Percentiles rank a stretch among this genome's conserved stretches.
Conservation (phyloP, 2,329 filamentous ascomycete genomes). For the Allantophomopsis cytisporea region DNA sequence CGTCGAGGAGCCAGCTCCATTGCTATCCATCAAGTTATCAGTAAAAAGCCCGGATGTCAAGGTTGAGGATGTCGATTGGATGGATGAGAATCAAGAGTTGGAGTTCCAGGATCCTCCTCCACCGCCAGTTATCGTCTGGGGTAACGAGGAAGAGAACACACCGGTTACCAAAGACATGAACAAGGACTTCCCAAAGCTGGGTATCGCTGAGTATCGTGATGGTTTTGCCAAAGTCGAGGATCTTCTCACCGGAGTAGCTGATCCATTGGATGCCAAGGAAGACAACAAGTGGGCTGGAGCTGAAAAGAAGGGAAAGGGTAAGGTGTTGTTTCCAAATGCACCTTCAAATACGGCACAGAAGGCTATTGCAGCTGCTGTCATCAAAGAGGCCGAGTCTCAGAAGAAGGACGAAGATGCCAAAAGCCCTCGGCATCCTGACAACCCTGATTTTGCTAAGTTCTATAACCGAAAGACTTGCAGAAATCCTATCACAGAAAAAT, state of each 20-base stretch:
- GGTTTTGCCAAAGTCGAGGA: neutral
- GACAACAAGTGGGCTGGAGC: neutral
- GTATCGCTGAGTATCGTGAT: neutral
- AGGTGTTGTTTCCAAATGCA: neutral
- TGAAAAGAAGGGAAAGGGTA: neutral
- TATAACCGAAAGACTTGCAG: constrained; percentile 32
- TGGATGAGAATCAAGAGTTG: neutral
- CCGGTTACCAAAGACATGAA: neutral
- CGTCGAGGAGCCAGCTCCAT: neutral
- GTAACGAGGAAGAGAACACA: neutral
- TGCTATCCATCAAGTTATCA: neutral
- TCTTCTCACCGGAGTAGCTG: neutral
- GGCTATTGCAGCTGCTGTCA: neutral
- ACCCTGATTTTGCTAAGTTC: constrained; percentile 34
- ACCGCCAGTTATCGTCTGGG: neutral
- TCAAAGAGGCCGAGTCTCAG: neutral
- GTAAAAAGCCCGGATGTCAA: no score
- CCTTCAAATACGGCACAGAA: constrained; percentile 3
- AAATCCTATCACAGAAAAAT: constrained; percentile 24
- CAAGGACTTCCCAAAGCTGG: neutral
- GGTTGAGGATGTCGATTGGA: neutral
- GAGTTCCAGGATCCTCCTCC: neutral
- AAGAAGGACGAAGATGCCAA: neutral
- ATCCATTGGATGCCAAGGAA: neutral
- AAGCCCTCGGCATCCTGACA: constrained; percentile 12